Evolutionary conservation across 495 filamentous ascomycete species (phyloP).

Genomic region (Emericellopsis terricola): DNA sequence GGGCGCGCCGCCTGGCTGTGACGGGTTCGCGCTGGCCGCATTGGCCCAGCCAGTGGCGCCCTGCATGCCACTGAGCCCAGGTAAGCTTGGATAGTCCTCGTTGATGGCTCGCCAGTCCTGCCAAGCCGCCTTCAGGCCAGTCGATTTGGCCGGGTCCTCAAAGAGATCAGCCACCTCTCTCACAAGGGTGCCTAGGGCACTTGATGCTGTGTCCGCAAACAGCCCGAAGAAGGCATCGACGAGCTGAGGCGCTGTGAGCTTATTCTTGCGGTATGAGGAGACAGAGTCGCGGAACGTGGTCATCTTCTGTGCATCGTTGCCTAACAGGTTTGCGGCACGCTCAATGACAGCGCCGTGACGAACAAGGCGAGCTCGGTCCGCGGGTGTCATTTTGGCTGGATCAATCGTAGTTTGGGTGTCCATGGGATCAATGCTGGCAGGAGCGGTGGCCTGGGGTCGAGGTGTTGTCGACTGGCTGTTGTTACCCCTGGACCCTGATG

Average conservation of each 20-base stretch:
- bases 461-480: slow-evolving; percentile 10
- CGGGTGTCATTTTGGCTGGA: slow-evolving; percentile 33
- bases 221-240: slow-evolving; percentile 66
- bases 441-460: slow-evolving; percentile 7
- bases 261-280: slow-evolving; percentile 50
- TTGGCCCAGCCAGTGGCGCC: slow-evolving; percentile 32
- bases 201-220: slow-evolving; percentile 56
- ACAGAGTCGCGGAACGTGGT: slow-evolving; percentile 58
- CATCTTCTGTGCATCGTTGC: slow-evolving; percentile 54
- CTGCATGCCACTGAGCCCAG: slow-evolving; percentile 44
- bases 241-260: slow-evolving; percentile 50
- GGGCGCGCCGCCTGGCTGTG: slow-evolving; percentile 13
- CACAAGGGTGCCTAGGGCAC: slow-evolving; percentile 72
- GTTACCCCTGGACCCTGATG: slow-evolving; percentile 9
- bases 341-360: slow-evolving; percentile 70
- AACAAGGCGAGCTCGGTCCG: slow-evolving; percentile 62
- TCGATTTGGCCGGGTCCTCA: slow-evolving; percentile 58
- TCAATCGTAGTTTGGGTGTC: slow-evolving; percentile 21
- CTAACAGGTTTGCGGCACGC: slow-evolving; percentile 62
- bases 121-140: slow-evolving; percentile 63
- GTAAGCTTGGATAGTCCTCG: slow-evolving; percentile 88
- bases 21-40: slow-evolving; percentile 23
- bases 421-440: slow-evolving; percentile 13
- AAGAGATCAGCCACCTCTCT: slow-evolving; percentile 89
- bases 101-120: slow-evolving; percentile 88